Conservation (phyloP, 371 early-diverging fungal genomes). For the Mycotypha africana region DNA sequence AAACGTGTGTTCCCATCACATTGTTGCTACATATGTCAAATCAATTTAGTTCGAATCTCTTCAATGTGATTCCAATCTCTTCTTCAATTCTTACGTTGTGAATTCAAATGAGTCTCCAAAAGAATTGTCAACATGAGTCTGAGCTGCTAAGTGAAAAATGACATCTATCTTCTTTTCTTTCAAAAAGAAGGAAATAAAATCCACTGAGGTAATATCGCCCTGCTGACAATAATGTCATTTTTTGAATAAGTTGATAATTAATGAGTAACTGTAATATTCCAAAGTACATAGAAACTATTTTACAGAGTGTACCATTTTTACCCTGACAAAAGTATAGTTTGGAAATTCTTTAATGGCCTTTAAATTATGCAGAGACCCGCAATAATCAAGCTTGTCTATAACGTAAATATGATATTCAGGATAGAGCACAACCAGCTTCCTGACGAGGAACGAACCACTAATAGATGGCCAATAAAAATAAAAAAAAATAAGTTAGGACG, state of each 20-base stretch:
- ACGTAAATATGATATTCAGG: slow-evolving; percentile 70
- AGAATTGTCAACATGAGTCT: slow-evolving; percentile 89
- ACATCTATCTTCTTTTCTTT: slow-evolving; percentile 70
- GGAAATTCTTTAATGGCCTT: slow-evolving; percentile 45
- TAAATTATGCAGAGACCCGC: slow-evolving; percentile 67
- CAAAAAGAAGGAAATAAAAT: slow-evolving; percentile 65
- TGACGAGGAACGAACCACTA: slow-evolving; percentile 53
- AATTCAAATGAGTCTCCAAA: slow-evolving; percentile 83
- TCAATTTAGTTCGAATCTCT: no score
- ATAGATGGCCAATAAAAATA: no score
- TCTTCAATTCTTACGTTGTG: slow-evolving; percentile 43
- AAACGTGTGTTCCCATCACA: slow-evolving; percentile 83
- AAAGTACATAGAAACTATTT: no score
- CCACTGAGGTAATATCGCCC: slow-evolving; percentile 72
- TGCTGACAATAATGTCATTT: no score
- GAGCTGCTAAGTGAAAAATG: slow-evolving; percentile 82
- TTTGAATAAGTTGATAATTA: no score
- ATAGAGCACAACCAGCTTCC: slow-evolving; percentile 58
- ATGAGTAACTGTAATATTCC: no score
- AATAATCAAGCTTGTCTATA: slow-evolving; percentile 81
- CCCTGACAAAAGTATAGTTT: slow-evolving; percentile 68
- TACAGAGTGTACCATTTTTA: no score
- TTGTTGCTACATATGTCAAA: slow-evolving; percentile 48
- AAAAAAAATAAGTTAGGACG: not conserved
- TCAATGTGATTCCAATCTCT: no score